Evolutionary conservation across 805 yeast species (phyloP), one percentile per base, ranked within the genome.

Genomic region (Pichia phayaonensis): DNA sequence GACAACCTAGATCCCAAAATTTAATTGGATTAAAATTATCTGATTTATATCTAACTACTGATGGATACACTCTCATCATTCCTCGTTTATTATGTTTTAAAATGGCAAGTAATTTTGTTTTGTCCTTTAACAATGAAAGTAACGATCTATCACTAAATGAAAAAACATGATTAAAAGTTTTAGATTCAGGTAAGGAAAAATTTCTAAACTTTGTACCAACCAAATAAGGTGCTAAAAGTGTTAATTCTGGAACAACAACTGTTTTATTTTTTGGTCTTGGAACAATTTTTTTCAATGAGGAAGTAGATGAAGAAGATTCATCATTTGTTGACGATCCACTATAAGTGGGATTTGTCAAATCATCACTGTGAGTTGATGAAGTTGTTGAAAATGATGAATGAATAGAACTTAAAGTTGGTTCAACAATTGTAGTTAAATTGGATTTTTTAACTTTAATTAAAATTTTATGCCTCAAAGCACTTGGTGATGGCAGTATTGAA

Each of bases 61-160:
- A 83, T 0, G 99, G 99, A 61, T 94, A 94, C 0, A 90, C 79
- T 47, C 99, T 73, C 84, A 88, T 83, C 48, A 92, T 62, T 60
- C 74, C 87, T 46, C 74, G 72, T 53, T 82, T 68, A 64, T 94
- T 92, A 64, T 94, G 98, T 61, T 86, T 86, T 55, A 77, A 73
- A 4, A 90, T 60, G 4, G 90, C 75, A 4, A 71, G 69, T 4
- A 66, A 60, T 53, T 81, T 83, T 2, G 69, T 73, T 1, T 73
- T 67, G 55, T 88, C 92, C 54, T 81, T 83, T 36, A 80, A 62
- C 79, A 90, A 76, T 10, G 78, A 69, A 44, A 76, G 76, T 40
- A 87, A 66, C 2, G 80, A 70, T 48, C 86, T 80, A 59, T 94
- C 98, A 54, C 85, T 84, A 54, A 94, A 78, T 1, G 97, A 90